Evolutionary conservation across 2,329 filamentous ascomycete species (phyloP), one percentile per base, ranked within the genome.

Genomic region (Tolypocladium endophyticum): DNA sequence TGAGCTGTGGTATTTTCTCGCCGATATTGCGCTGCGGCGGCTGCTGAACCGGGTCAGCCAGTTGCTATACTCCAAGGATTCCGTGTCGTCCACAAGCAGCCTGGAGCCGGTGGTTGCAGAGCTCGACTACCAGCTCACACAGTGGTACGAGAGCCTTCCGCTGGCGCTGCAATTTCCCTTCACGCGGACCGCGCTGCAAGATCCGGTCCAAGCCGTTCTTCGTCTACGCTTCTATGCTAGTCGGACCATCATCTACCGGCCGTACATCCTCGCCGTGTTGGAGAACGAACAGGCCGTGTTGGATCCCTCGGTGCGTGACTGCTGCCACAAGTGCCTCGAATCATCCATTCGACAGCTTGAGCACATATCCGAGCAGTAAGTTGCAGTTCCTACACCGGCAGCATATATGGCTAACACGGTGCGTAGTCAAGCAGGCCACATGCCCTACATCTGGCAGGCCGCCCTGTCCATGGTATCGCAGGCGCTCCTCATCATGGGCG

Each of bases 381-480:
- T 80, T 33, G 18, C 30, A 16, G 4, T 18, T n/a, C n/a, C 14
- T 14, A 4, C 23, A 53, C 8, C 1, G 4, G 35, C 23, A 62
- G 54, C 25, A 35, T 20, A 9, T 16, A 50, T 30, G 1, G 43
- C 61, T 59, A 45, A 55, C 38, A 59, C 60, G 57, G 30, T 7
- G 4, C 2, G 57, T 55, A 88, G 85, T 74, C 89, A 92, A 69
- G 88, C 87, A 62, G 89, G 90, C 57, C 89, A 93, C 70, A 87
- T 94, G 76, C 89, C 89, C 16, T 94, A 93, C 73, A 81, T 93
- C 25, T 94, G 89, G 87, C 90, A 93, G 76, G 89, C 89, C 23
- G 88, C 89, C 11, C 79, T 94, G 43, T 92, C 88, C 28, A 90
- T 94, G 69, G 88, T 92, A 28, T 91, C 88, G 7, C 90, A 94